Evolutionary conservation across 1,284 basidiomycete species (phyloP), one percentile per base, ranked within the genome.

Genomic region (Austroboletus novae-zelandiae): DNA sequence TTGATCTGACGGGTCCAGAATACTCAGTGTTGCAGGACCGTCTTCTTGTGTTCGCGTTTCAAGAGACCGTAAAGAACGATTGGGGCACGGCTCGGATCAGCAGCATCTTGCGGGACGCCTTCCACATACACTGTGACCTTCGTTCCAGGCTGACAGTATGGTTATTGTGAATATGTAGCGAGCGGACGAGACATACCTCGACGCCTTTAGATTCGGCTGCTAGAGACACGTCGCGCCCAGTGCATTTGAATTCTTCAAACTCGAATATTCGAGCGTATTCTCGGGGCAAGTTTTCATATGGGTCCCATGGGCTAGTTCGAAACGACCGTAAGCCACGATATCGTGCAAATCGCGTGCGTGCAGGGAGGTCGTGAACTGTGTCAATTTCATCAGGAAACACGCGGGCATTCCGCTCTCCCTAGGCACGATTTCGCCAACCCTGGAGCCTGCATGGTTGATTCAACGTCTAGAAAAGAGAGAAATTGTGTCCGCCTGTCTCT

Each of bases 321-420:
- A 99, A 91, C 13, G 90, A 94, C 48, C 87, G 86, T 69, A 99
- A 70, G 1, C 96, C 97, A 50, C 96, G 84, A 70, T 87, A 99
- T 31, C 96, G 81, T 59, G 94, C 91, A 72, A 99, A 98, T 5
- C 97, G 82, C n/a, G 80, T 80, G 11, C 83, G 76, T 0, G 95
- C 95, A 0, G 91, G 71, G n/a, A 90, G 74, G 55, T 97, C 88
- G 54, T 88, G 80, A 0, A 97, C 96, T 0, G 97, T 99, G 61
- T 99, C 96, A n/a, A 98, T 81, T 68, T 99, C 96, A 65, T 99
- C 96, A 0, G 96, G 97, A 72, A 98, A 99, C 18, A 83, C 76
- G 23, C 84, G 72, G 59, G 98, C 91, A 45, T 91, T 86, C 44
- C 84, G 79, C 58, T 92, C 88, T 66, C 85, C 85, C 52, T 79